Base-by-base conservation (phyloP, 768 basidiomycete species). In the Clavaria fumosa region DNA sequence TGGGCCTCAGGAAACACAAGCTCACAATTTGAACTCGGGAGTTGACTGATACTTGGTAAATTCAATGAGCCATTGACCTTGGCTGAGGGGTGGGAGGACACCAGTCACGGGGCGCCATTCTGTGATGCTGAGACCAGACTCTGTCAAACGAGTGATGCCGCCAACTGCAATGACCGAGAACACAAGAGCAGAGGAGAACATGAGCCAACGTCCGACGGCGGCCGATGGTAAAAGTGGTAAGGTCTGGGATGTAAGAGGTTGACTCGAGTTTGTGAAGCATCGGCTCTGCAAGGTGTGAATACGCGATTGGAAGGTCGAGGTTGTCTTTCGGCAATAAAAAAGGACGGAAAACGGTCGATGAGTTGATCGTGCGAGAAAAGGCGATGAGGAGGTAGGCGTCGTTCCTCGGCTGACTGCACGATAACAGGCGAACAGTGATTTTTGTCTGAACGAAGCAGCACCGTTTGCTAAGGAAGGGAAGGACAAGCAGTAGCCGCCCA, bases 21-120 rank as follows among this genome's bases (percentile, higher is more conserved):
- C 86, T 51, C 55, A 96, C 89, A 96, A 56, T 55, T 86, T 84
- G 59, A 88, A 97, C 59, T 99, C 95, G 1, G 95, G 95, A 2
- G 91, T 95, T 11, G 67, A 67, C 57, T 78, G 85, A 66, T 99
- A 91, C 61, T 96, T 97, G 23, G 78, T 72, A 53, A 96, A 97
- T 52, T 97, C 93, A 18, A 58, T 63, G 43, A 72, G 63, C 95
- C 95, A 99, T 34, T 84, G 74, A 5, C 62, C 71, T 17, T 65
- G 55, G 1, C 72, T 71, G 24, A 89, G 57, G 1, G 95, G 95
- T 12, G 91, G 91, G 12, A 90, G 52, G 35, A 86, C 63, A 11
- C 95, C 95, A 18, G 85, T 79, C 38, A 97, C 75, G 9, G 93
- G 90, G 36, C 72, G 69, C 95, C 95, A 99, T 66, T 99, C 95